Conservation (phyloP, 2,329 filamentous ascomycete genomes). For the Colletotrichum cuscutae region DNA sequence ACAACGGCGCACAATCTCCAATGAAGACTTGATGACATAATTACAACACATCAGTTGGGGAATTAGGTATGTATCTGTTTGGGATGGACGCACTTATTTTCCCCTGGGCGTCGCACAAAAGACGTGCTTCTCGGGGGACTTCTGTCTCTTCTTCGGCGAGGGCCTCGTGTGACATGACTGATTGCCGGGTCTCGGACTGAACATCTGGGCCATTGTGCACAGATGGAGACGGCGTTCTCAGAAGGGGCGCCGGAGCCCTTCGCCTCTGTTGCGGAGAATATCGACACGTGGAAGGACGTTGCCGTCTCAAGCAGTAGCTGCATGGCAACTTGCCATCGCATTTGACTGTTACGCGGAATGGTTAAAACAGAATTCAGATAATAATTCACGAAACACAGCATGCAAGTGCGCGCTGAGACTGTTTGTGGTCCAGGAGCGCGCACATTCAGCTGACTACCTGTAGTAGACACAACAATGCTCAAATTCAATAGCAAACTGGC, state of each 20-base stretch:
- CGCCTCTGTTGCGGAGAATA: slow-evolving; percentile 59
- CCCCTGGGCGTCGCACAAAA: slow-evolving; percentile 62
- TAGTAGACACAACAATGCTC: background rate
- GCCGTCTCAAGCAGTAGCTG: slow-evolving; percentile 58
- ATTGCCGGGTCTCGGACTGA: background rate
- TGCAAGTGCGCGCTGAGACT: background rate
- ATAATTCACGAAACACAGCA: background rate
- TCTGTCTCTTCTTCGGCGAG: slow-evolving; percentile 62
- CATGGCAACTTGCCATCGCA: slow-evolving; percentile 66
- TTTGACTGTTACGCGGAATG: slow-evolving; percentile 53
- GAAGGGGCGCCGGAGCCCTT: slow-evolving; percentile 39
- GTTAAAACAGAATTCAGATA: background rate
- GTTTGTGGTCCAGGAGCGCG: background rate
- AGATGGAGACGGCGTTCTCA: slow-evolving; percentile 31
- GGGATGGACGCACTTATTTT: slow-evolving; percentile 49
- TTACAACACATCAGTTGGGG: background rate
- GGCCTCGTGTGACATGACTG: slow-evolving; percentile 34
- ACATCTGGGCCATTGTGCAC: slow-evolving; percentile 14
- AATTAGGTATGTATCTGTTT: background rate
- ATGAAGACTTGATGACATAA: slow-evolving; percentile 53
- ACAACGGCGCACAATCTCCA: slow-evolving; percentile 66
- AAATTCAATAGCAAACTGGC: background rate
- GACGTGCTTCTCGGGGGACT: slow-evolving; percentile 62
- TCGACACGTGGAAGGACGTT: slow-evolving; percentile 54
- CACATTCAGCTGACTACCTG: background rate